Evolutionary conservation across 1,139 yeast genomes (phyloP).

Genomic region (Geotrichum fermentans): DNA sequence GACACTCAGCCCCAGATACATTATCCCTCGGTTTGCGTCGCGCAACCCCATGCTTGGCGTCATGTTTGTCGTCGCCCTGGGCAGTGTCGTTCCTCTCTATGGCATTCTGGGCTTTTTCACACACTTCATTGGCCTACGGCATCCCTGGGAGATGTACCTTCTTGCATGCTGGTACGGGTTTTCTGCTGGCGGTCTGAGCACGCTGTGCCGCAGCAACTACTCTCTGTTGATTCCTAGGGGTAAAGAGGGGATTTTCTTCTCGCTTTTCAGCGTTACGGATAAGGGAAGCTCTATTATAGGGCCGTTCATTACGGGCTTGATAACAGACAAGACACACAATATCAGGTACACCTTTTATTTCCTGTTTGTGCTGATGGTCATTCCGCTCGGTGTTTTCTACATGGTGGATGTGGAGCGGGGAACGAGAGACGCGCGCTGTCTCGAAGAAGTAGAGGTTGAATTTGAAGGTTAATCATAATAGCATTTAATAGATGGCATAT

Average conservation of each 20-base stretch:
- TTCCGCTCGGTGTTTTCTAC: conserved; percentile 49
- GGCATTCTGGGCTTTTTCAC: conserved; percentile 58
- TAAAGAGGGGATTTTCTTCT: conserved; percentile 63
- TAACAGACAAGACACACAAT: conserved; percentile 63
- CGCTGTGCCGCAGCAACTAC: conserved; percentile 56
- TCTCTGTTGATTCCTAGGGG: conserved; percentile 61
- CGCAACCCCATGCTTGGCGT: conserved; percentile 45
- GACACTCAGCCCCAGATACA: conserved; percentile 44
- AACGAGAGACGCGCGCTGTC: conserved; percentile 32
- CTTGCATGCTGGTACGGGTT: conserved; percentile 68
- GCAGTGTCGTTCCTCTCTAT: conserved; percentile 59
- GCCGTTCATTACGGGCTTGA: conserved; percentile 58
- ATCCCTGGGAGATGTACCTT: conserved; percentile 58
- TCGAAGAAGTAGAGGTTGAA: conserved; percentile 24
- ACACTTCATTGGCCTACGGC: conserved; percentile 49
- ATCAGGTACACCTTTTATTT: conserved; percentile 64
- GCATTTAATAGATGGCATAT: no score
- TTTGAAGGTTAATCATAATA: conserved; percentile 9
- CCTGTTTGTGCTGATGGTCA: conserved; percentile 46
- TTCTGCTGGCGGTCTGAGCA: conserved; percentile 62
- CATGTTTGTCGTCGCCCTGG: conserved; percentile 51
- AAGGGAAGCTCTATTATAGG: conserved; percentile 69
- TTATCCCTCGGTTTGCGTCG: conserved; percentile 41
- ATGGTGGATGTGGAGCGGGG: conserved; percentile 56
- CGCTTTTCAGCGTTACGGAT: conserved; percentile 66